Evolutionary conservation across 2,329 filamentous ascomycete species (phyloP), one percentile per base, ranked within the genome.

Genomic region (Fusarium secorum): DNA sequence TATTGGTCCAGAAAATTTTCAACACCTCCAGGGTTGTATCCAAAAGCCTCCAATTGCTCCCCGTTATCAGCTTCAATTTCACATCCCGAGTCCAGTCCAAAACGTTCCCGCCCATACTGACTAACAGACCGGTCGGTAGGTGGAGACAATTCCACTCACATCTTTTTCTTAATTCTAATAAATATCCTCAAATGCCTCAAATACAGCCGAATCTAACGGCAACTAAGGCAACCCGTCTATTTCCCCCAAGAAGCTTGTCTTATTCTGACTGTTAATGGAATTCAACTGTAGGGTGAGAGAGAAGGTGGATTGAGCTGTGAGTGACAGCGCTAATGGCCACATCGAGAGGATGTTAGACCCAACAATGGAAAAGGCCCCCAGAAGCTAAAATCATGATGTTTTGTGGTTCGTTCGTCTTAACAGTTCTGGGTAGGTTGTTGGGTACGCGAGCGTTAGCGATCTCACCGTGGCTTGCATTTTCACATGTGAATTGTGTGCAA

Each of bases 1-100:
- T 56, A 51, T 58, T 70, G 67, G 57, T 41, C 48, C 58, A 60
- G 49, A 66, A 66, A 70, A 46, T 10, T 46, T 63, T 66, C 66
- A 44, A 22, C 65, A 48, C 52, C 51, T 68, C 51, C 55, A 57
- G 53, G 63, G 38, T 42, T 51, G 49, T 60, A 22, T 30, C 32
- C 36, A 28, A 28, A 35, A 51, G 48, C 36, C 58, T 33, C 49
- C 49, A 65, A 49, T 51, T 38, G 44, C 30, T 42, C 35, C 32
- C 24, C 28, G 36, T 53, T 38, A 48, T 63, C 39, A 63, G 35
- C 61, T 64, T 63, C 58, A 55, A 54, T 22, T 36, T 18, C 22
- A n/a, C 22, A 33, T 51, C 45, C n/a, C 30, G 28, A 18, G 45
- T 36, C 39, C 26, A 48, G 45, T 36, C 39, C 39, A 39, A n/a